Conservation (phyloP, 2,329 filamentous ascomycete species). For the Fusarium devonianum region DNA sequence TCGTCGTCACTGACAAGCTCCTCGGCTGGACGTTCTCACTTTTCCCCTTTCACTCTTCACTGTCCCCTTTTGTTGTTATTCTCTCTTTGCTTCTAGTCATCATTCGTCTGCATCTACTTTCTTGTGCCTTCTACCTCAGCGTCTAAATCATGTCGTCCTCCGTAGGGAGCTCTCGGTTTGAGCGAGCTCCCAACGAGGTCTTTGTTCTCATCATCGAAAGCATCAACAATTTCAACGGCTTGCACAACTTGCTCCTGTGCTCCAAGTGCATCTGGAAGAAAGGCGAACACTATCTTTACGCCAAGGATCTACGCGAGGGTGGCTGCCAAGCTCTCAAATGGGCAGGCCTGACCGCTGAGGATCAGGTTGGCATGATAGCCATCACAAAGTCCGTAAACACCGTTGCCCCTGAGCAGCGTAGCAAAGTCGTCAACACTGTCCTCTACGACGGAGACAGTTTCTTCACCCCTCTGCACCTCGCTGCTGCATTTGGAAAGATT, state of each 20-base stretch:
- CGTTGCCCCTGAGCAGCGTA: too few species aligned
- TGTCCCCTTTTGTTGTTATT: too few species aligned
- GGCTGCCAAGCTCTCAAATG: neutral
- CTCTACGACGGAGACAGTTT: neutral
- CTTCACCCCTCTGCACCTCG: conserved; percentile 14
- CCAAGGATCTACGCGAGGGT: neutral
- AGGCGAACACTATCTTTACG: neutral
- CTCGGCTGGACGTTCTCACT: too few species aligned
- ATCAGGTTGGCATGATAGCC: too few species aligned
- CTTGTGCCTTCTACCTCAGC: too few species aligned
- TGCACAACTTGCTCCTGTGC: neutral
- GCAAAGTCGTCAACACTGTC: neutral
- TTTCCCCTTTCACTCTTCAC: too few species aligned
- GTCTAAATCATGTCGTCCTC: neutral
- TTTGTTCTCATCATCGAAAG: neutral
- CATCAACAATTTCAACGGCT: neutral
- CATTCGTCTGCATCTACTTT: too few species aligned
- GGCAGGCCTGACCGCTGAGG: too few species aligned
- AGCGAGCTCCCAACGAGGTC: neutral
- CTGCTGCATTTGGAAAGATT: neutral
- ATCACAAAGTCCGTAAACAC: too few species aligned
- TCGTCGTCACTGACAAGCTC: too few species aligned
- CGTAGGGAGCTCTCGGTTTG: neutral
- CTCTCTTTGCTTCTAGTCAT: too few species aligned
- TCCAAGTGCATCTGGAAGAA: too few species aligned